Evolutionary conservation across 1,139 yeast species (phyloP), one percentile per base, ranked within the genome.

Genomic region (Pichiaceae sp.): DNA sequence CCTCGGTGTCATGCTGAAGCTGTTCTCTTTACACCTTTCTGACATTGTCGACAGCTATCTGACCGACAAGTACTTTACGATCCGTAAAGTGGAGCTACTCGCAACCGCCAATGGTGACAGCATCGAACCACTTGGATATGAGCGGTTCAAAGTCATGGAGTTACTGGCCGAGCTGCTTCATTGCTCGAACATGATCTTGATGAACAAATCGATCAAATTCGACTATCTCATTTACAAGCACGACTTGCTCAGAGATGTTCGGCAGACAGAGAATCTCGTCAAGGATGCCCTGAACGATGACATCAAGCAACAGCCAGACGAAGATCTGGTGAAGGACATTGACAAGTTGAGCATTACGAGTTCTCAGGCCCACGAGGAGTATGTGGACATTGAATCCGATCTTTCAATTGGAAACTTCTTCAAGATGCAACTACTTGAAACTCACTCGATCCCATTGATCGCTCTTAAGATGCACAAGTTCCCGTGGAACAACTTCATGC

Each of bases 401-500:
- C 35, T 58, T 32, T 55, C 62, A 3, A 48, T 56, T 31, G 62
- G 62, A 3, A 57, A 57, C 39, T 89, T 86, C 56, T 82, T 89
- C 68, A 74, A 75, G 52, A 42, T 45, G 21, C 53, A 55, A 35
- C 38, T 58, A n/a, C 36, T 58, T 17, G 46, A 49, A 34, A 54
- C 59, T 1, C 39, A 43, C 33, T 48, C 56, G 5, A 44, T 57
- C 17, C 53, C 55, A 3, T 34, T 45, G 24, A 49, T 57, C 7
- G 48, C 57, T 3, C 32, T 51, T 28, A 56, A 56, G 45, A 36
- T 58, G 31, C 43, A 48, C 17, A 48, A 50, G 35, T 91, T 87
- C 60, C 97, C 98, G 2, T 91, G 99, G 98, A 91, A 91, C 60
- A 91, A 91, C 58, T 91, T 91, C 54, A 70, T 94, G 66, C 99